Percentiles rank a stretch among this genome's conserved stretches.
Conservation (phyloP, 179 eudicot genomes). For the Corrigiola litoralis region DNA sequence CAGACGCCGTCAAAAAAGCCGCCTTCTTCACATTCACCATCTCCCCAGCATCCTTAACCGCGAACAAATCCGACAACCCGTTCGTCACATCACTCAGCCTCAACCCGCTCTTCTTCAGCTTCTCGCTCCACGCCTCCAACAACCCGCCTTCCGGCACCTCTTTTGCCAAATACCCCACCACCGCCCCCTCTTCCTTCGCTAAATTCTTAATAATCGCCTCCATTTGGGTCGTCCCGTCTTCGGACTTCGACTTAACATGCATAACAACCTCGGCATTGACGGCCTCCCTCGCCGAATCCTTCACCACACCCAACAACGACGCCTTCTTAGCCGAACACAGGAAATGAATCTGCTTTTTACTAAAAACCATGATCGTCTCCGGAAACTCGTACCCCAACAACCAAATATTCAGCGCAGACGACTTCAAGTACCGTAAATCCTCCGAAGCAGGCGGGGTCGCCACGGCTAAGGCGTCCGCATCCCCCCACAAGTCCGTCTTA, state of each 20-base stretch:
- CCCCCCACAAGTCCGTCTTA: constrained; percentile 55
- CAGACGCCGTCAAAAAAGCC: constrained; percentile 66
- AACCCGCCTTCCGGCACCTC: constrained; percentile 77
- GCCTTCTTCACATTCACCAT: constrained; percentile 68
- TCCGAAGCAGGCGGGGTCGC: constrained; percentile 82
- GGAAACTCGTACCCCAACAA: constrained; percentile 89
- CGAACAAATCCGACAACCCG: constrained; percentile 73
- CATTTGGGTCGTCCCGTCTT: constrained; percentile 59
- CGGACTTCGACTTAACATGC: constrained; percentile 64
- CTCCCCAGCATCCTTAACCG: constrained; percentile 63
- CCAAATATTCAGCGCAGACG: constrained; percentile 84
- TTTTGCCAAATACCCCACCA: constrained; percentile 58
- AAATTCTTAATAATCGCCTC: constrained; percentile 49
- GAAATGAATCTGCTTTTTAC: constrained; percentile 74
- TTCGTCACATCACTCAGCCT: constrained; percentile 48
- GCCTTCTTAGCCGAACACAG: constrained; percentile 78
- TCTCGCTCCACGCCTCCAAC: constrained; percentile 64
- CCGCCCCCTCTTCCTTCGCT: constrained; percentile 23
- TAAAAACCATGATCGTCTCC: constrained; percentile 80
- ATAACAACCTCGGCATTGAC: constrained; percentile 55
- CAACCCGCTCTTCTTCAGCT: constrained; percentile 46
- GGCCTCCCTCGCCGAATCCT: constrained; percentile 56
- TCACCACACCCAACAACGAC: constrained; percentile 55
- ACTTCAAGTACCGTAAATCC: constrained; percentile 76
- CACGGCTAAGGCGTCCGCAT: constrained; percentile 54